These are phyloP conservation scores for Hypoxylon sp. DNA, from an alignment of 2,329 filamentous ascomycete species.

Conservation along the genomic window DNA sequence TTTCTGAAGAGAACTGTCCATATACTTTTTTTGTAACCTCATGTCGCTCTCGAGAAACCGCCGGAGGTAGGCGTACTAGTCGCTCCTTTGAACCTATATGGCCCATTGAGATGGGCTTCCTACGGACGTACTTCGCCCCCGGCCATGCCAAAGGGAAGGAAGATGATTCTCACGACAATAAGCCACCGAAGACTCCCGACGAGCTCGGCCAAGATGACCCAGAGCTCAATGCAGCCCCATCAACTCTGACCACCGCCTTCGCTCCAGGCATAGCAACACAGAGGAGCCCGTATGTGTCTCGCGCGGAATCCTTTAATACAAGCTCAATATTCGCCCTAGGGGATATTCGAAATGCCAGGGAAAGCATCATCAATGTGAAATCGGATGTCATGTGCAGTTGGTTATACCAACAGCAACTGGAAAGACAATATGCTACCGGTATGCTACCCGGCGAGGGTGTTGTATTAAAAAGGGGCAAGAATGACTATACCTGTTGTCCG, in stretches of 20 bases:
- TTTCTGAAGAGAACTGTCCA: slow-evolving; percentile 18
- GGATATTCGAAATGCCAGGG: slow-evolving; percentile 61
- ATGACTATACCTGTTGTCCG: slow-evolving; percentile 59
- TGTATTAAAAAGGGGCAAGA: slow-evolving; percentile 58
- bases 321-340: slow-evolving; percentile 57
- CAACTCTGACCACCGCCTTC: slow-evolving; percentile 37
- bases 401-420: slow-evolving; percentile 73
- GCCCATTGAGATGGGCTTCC: slow-evolving; percentile 51
- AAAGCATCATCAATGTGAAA: slow-evolving; percentile 68
- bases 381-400: slow-evolving; percentile 75
- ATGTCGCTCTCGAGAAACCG: slow-evolving; percentile 27
- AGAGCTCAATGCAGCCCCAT: slow-evolving; percentile 15
- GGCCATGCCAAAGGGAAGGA: slow-evolving; percentile 47
- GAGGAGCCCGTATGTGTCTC: slow-evolving; percentile 38
- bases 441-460: slow-evolving; percentile 58
- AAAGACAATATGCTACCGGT: slow-evolving; percentile 60
- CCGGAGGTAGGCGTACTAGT: slow-evolving; percentile 34
- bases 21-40: slow-evolving; percentile 2
- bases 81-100: slow-evolving; percentile 29
- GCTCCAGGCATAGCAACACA: slow-evolving; percentile 45
- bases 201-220: slow-evolving; percentile 38
- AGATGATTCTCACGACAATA: slow-evolving; percentile 44
- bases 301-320: slow-evolving; percentile 45
- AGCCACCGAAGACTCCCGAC: slow-evolving; percentile 43
- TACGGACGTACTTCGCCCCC: slow-evolving; percentile 56